Percentiles rank a stretch among this genome's conserved stretches.
Evolutionary conservation across 352 stramenopile species (phyloP).

Genomic region (Globisporangium okanoganense): DNA sequence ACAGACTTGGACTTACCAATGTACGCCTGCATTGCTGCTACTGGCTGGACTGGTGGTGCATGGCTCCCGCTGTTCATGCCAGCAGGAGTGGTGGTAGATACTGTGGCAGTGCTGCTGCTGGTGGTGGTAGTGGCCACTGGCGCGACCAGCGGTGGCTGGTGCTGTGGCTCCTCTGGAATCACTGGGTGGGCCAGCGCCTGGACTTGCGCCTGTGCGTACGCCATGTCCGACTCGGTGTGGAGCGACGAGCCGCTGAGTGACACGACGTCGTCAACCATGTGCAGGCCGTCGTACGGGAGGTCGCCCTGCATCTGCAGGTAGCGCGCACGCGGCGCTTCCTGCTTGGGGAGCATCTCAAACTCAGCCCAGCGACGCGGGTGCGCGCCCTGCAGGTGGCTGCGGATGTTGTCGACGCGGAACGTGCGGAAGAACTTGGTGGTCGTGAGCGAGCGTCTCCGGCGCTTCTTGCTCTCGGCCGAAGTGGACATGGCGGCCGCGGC

Average conservation of each 20-base stretch:
- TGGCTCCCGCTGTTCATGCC: background rate
- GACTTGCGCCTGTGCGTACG: constrained; percentile 50
- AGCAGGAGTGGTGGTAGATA: background rate
- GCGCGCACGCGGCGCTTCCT: constrained; percentile 45
- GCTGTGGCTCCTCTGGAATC: constrained; percentile 15
- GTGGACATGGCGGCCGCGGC: constrained; percentile 3
- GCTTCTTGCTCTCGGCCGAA: constrained; percentile 75
- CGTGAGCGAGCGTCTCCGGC: constrained; percentile 67
- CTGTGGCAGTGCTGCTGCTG: background rate
- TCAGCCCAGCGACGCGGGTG: constrained; percentile 73
- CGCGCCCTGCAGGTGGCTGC: constrained; percentile 74
- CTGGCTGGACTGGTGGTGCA: background rate
- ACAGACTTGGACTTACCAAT: constrained; percentile 19
- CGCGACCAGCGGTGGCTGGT: background rate
- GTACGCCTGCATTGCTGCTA: constrained; percentile 16
- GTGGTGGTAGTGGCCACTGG: background rate
- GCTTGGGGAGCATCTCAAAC: constrained; percentile 79
- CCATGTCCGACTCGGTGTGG: constrained; percentile 49
- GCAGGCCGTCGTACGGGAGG: constrained; percentile 55
- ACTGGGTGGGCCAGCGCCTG: constrained; percentile 30
- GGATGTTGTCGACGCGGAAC: constrained; percentile 85
- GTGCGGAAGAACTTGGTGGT: constrained; percentile 87
- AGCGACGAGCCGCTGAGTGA: constrained; percentile 43
- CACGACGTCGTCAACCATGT: constrained; percentile 73
- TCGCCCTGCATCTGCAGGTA: constrained; percentile 71